Evolutionary conservation across 805 yeast species (phyloP), one percentile per base, ranked within the genome.

Genomic region (Kodamaea leandrae): DNA sequence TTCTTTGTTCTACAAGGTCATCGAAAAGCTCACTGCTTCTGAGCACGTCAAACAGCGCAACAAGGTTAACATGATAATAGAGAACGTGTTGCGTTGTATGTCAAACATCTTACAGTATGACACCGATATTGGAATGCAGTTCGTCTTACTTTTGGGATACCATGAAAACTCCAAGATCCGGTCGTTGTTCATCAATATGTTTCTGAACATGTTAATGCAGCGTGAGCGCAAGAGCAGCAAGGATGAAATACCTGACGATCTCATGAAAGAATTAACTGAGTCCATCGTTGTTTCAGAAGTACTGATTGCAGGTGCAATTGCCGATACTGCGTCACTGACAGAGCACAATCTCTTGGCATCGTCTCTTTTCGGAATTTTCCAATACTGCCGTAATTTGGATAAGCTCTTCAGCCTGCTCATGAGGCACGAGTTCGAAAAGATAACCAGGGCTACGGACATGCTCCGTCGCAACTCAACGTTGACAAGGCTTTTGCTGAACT

Each of bases 401-500:
- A 60, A 69, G 9, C 59, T 85, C 17, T 78, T 86, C 29, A 59
- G 74, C 2, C 69, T 74, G 7, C 61, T 85, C 35, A 66, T 87
- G 14, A 66, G 65, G 19, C 78, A 77, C 43, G 96, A 87, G 55
- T 82, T 88, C 16, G 56, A 66, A 37, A 68, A 64, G 20, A 79
- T 86, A 0, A 61, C 76, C 1, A 75, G 83, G 44, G 76, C 85
- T 14, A 77, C 85, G 21, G 93, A 86, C 54, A 78, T 88, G 21
- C 70, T 88, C 51, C 73, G 96, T 52, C 74, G 93, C 40, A 88
- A 88, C 57, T 82, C 90, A 39, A 83, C 87, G 26, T 85, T 93
- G 23, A 87, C 96, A 0, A 75, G 89, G 51, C 71, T 87, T 38
- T 68, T 87, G 38, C 82, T 90, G 0, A 66, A 84, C 12, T 80